Evolutionary conservation across 2,329 filamentous ascomycete species (phyloP).

Genomic region (Helminthosporium solani): DNA sequence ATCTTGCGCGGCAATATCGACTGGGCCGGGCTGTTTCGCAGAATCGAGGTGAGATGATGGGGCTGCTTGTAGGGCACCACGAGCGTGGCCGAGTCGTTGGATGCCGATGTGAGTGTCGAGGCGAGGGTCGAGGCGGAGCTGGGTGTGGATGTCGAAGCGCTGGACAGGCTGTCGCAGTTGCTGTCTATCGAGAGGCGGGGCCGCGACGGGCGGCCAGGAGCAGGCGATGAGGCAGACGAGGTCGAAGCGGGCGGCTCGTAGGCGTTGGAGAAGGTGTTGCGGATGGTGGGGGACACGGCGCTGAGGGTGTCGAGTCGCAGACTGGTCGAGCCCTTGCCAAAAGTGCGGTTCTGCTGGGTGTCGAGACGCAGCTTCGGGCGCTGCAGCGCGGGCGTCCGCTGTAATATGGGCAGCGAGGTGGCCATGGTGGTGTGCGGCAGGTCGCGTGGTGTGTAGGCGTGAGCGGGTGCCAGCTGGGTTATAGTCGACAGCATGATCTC

Average conservation of each 20-base stretch:
- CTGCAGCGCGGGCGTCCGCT: constrained; percentile 21
- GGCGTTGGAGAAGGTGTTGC: constrained; percentile 64
- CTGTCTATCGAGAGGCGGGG: constrained; percentile 38
- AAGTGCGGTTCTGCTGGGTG: constrained; percentile 53
- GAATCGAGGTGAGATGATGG: constrained; percentile 49
- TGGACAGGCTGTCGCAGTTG: constrained; percentile 19
- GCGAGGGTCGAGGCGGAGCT: constrained; percentile 40
- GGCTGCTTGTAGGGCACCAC: constrained; percentile 49
- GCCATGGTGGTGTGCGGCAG: constrained; percentile 40
- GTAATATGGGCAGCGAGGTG: constrained; percentile 50
- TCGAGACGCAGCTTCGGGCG: constrained; percentile 63
- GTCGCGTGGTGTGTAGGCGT: constrained; percentile 26
- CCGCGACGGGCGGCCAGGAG: constrained; percentile 27
- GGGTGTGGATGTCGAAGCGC: constrained; percentile 35
- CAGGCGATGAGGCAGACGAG: constrained; percentile 6
- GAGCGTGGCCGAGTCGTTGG: constrained; percentile 39
- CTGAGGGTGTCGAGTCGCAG: constrained; percentile 56
- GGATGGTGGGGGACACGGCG: constrained; percentile 59
- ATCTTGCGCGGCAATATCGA: constrained; percentile 41
- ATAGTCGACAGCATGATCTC: constrained; percentile 42
- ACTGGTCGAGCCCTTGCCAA: constrained; percentile 55
- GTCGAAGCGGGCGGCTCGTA: constrained; percentile 48
- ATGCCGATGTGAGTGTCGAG: constrained; percentile 44
- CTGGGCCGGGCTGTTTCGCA: constrained; percentile 48
- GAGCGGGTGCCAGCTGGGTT: constrained; percentile 32